These are phyloP conservation scores for Chrysosporium queenslandicum DNA, from an alignment of 2,329 filamentous ascomycete genomes.

Conservation along the genomic window DNA sequence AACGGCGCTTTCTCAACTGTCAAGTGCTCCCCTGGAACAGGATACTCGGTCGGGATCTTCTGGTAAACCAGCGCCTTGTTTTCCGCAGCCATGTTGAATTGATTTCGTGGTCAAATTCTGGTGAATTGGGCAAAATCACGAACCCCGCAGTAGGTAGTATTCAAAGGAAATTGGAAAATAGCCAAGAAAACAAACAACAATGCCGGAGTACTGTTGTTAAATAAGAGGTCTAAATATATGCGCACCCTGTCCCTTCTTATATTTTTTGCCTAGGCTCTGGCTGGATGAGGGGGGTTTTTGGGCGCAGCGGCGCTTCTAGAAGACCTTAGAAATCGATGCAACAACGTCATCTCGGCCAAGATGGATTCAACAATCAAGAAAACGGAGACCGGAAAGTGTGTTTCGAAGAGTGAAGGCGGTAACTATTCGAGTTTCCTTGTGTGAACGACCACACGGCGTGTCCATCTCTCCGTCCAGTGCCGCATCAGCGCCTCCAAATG, in stretches of 20 bases:
- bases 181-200: too few species aligned
- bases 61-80: slow-evolving; percentile 74
- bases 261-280: background rate
- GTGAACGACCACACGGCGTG: too few species aligned
- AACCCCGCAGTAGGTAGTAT: too few species aligned
- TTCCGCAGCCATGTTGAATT: slow-evolving; percentile 23
- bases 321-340: background rate
- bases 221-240: too few species aligned
- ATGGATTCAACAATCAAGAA: slow-evolving; percentile 3
- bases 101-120: background rate
- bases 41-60: slow-evolving; percentile 54
- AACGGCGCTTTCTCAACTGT: slow-evolving; percentile 56
- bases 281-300: background rate
- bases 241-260: too few species aligned
- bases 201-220: too few species aligned
- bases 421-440: too few species aligned
- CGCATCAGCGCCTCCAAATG: too few species aligned
- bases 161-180: too few species aligned
- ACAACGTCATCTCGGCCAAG: slow-evolving; percentile 6
- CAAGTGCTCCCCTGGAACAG: slow-evolving; percentile 61
- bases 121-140: background rate
- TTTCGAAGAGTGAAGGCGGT: too few species aligned
- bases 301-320: background rate
- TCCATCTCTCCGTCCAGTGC: too few species aligned
- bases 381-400: background rate